Percentiles rank a stretch among this genome's conserved stretches.
Evolutionary conservation across 108 stramenopile species (phyloP).

Genomic region (Aurantiochytrium sp.): DNA sequence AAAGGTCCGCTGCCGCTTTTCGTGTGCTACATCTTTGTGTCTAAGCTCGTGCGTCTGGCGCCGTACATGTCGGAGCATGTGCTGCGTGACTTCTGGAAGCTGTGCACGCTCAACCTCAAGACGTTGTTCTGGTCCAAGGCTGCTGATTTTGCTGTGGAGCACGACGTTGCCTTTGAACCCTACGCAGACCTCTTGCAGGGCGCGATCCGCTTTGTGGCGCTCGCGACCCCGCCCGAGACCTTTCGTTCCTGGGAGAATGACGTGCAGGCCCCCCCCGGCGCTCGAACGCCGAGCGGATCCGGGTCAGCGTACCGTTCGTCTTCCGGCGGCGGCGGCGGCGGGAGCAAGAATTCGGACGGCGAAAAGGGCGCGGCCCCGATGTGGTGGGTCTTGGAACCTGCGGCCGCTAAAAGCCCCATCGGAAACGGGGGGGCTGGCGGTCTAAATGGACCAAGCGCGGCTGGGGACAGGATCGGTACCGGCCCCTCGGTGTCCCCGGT

Average conservation of each 20-base stretch:
- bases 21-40: conserved; percentile 1
- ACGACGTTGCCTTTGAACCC: not conserved
- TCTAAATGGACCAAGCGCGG: no score
- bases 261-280: no score
- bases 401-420: no score
- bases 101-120: not conserved
- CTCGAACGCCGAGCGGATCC: no score
- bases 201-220: not conserved
- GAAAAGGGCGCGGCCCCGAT: no score
- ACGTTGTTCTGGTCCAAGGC: not conserved
- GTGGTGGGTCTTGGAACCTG: no score
- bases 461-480: no score
- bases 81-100: not conserved
- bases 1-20: conserved; percentile 17
- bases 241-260: not conserved
- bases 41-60: not conserved
- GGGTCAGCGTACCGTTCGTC: no score
- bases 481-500: no score
- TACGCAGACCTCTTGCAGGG: not conserved
- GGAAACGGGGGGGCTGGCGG: no score
- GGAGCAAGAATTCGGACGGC: no score
- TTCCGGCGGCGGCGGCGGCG: no score
- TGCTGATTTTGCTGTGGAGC: not conserved
- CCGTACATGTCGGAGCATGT: not conserved
- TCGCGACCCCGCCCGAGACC: not conserved